Evolutionary conservation across 306 rosid genomes (phyloP), one percentile per base, ranked within the genome.

Genomic region (Sicyos edulis): DNA sequence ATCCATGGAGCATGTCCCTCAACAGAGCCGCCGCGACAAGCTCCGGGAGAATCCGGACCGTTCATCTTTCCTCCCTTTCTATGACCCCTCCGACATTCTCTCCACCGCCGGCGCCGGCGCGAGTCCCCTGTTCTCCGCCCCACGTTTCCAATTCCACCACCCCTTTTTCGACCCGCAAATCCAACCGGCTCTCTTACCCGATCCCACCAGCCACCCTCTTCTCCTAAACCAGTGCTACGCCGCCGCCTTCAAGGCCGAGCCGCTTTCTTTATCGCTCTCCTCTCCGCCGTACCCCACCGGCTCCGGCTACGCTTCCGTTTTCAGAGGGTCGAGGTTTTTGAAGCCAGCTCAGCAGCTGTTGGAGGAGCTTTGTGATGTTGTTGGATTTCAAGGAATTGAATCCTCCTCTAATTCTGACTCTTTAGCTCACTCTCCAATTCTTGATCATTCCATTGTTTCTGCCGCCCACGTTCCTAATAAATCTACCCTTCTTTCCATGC

Each of bases 21-120:
- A 88, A 53, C 95, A 91, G 71, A 91, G 96, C 70, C 76, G 96
- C 71, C 81, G 96, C 76, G 95, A 88, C 32, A 90, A 90, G 78
- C 95, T 90, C 26, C 74, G 96, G 53, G 83, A 63, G 17, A 49
- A 37, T 1, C 50, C 19, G 14, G 42, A 47, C 57, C 55, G 52
- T 7, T 45, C 72, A 1, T 24, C 15, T 13, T 67, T 47, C 20
- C 21, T 44, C 26, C 53, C 3, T 20, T 65, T 53, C 61, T 81
- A n/a, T 78, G 70, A 58, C 61, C 69, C 72, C 16, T n/a, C 66
- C 89, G 83, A 13, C 80, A 20, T 57, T 11, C 63, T 54, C 24
- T 8, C 66, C 17, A 0, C 34, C 59, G 24, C 87, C 54, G 37
- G 37, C 37, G 37, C 37, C 37, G 37, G 37, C 37, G 2, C 37